Base-by-base conservation (phyloP, 805 yeast species). In the Metschnikowia baotianmanensis region DNA sequence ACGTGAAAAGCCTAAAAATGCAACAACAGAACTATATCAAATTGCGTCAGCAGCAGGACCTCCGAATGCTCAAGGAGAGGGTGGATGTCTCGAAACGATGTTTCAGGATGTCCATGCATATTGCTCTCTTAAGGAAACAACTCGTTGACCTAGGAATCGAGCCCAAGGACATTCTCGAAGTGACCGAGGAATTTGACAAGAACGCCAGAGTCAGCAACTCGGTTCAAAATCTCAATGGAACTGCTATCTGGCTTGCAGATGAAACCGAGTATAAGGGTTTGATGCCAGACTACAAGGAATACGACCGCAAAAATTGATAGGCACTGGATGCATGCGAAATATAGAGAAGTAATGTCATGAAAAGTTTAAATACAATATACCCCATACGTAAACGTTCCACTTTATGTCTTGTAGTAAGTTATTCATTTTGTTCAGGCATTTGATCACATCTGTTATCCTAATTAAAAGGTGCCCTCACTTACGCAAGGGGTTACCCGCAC, bases 51-150 rank as follows among this genome's bases (percentile, higher is more conserved):
- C 74, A 74, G 53, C 64, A 75, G 36, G 82, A 78, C 37, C 48
- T 74, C 10, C 77, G 74, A 47, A 61, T 74, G n/a, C 51, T 77
- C 21, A 72, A 76, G 46, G 82, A 78, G 46, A 61, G 83, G 13
- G 67, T 69, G 39, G 71, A 67, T 10, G 64, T 63, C 59, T 52
- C 72, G 58, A 59, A 66, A 69, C 45, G 82, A 67, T 55, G 73
- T 67, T 65, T 58, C 65, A 80, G 77, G 59, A 77, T 82, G 83
- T 71, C 76, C 4, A 62, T 82, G 55, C 91, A 83, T 53, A 71
- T 83, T 29, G 87, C 86, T 2, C 57, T 83, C 59, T 61, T 83
- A 24, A 65, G 86, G 36, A 70, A 78, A 51, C 88, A 83, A 53
- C 61, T 83, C 40, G 50, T 60, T 2, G 83, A 80, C n/a, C 52